These are phyloP conservation scores for Ophiosphaerella korrae DNA, from an alignment of 2,329 filamentous ascomycete species.

Conservation along the genomic window DNA sequence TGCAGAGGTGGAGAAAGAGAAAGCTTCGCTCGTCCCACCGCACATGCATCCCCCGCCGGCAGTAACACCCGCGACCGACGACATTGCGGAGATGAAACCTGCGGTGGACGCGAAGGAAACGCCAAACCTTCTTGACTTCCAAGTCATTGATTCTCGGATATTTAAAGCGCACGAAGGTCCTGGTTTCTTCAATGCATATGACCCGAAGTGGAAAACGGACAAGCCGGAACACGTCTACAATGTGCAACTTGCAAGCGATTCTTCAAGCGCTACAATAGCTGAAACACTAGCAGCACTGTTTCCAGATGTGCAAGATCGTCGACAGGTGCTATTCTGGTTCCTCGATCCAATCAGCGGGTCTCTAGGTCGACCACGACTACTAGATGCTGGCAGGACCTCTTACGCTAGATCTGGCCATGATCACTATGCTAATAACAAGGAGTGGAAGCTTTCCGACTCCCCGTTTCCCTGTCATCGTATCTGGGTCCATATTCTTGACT, in stretches of 20 bases:
- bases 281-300: constrained; percentile 35
- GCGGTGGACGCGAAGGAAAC: not conserved
- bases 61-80: constrained; percentile 6
- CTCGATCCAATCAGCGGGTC: constrained; percentile 39
- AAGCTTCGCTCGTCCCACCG: constrained; percentile 14
- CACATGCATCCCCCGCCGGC: constrained; percentile 15
- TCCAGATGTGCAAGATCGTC: constrained; percentile 39
- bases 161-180: constrained; percentile 46
- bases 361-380: constrained; percentile 33
- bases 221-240: constrained; percentile 20
- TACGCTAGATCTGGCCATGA: constrained; percentile 39
- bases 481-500: constrained; percentile 42
- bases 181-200: constrained; percentile 43
- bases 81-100: constrained; percentile 7
- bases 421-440: constrained; percentile 28
- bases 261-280: constrained; percentile 36
- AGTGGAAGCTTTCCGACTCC: constrained; percentile 33
- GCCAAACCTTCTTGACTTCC: constrained; percentile 28
- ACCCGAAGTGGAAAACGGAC: constrained; percentile 25
- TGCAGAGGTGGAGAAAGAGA: constrained; percentile 34
- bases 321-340: constrained; percentile 50
- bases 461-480: constrained; percentile 32
- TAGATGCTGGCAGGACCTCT: constrained; percentile 39
- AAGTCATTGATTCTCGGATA: constrained; percentile 40
- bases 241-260: constrained; percentile 28